These are phyloP conservation scores for Pythium insidiosum DNA, from an alignment of 352 stramenopile species.

Conservation along the genomic window DNA sequence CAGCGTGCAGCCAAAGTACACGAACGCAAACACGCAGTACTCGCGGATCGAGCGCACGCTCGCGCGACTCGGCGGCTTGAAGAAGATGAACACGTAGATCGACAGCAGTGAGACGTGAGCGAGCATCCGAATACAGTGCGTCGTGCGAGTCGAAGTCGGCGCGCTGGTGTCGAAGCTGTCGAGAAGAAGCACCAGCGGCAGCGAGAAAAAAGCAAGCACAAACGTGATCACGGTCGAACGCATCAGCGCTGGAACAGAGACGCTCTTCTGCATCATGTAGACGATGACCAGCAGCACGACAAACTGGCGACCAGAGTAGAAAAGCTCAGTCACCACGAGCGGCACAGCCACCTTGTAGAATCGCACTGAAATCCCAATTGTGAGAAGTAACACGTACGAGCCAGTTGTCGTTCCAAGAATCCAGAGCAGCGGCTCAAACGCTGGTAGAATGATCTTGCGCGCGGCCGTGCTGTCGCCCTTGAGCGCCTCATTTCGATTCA, in stretches of 20 bases:
- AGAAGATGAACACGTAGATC: conserved; percentile 34
- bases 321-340: conserved; percentile 22
- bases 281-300: conserved; percentile 55
- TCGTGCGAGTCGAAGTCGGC: not conserved
- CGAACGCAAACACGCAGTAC: conserved; percentile 38
- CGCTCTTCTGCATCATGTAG: conserved; percentile 54
- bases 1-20: conserved; percentile 34
- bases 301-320: conserved; percentile 52
- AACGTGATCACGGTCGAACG: conserved; percentile 32
- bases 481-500: conserved; percentile 37
- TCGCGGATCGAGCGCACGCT: conserved; percentile 41
- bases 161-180: too few relatives aligned
- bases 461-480: conserved; percentile 40
- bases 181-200: conserved; percentile 40
- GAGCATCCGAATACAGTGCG: conserved; percentile 31
- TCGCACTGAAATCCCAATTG: conserved; percentile 17
- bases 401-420: conserved; percentile 22
- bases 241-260: conserved; percentile 38
- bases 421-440: conserved; percentile 65
- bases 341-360: conserved; percentile 14
- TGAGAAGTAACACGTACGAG: conserved; percentile 24
- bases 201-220: conserved; percentile 38
- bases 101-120: conserved; percentile 25
- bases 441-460: conserved; percentile 54
- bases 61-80: conserved; percentile 30